Base-by-base conservation (phyloP, 805 yeast genomes). In the Myxozyma vanderwaltii region DNA sequence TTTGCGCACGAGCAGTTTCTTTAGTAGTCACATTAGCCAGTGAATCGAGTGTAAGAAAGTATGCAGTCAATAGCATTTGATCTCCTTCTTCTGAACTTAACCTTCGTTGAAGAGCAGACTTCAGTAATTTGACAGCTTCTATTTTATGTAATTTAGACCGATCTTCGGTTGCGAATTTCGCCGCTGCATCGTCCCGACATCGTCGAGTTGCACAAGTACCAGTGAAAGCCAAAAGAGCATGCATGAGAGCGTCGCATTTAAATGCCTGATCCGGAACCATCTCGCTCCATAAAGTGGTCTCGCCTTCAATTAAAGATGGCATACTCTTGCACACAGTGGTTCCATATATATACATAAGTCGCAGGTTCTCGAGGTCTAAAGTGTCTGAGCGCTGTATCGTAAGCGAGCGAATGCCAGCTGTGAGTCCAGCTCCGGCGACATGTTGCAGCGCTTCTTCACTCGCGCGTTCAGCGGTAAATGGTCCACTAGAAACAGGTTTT, bases 181-280 rank as follows among this genome's bases (percentile, higher is more conserved):
- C 7, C 17, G 12, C 26, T 26, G 12, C 19, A 3, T 31, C 31
- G 26, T 52, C 43, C 33, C 64, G 67, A 47, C 83, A 79, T 61
- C 96, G 76, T 31, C 36, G 10, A 4, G 94, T 84, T 51, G 91
- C 75, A 75, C 92, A 97, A 0, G 97, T 89, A 1, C 97, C 97
- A 57, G 96, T 85, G 69, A 92, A 89, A 26, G 96, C 96, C 54
- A 92, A 76, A 13, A 92, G 79, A 0, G 96, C 86, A 70, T 92
- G 97, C 97, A 92, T 90, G 65, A 92, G 77, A 68, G 89, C 91
- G 15, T 96, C 96, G 70, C 86, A 86, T 56, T 86, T 82, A 74
- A 91, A 90, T 4, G 97, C 96, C 58, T 91, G 77, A 76, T 85
- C 82, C 0, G 97, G 97, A 24, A 92, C 90, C 66, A 89, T 95